These are phyloP conservation scores for Liquidambar formosana DNA, from an alignment of 164 flowering plant species.

Conservation along the genomic window DNA sequence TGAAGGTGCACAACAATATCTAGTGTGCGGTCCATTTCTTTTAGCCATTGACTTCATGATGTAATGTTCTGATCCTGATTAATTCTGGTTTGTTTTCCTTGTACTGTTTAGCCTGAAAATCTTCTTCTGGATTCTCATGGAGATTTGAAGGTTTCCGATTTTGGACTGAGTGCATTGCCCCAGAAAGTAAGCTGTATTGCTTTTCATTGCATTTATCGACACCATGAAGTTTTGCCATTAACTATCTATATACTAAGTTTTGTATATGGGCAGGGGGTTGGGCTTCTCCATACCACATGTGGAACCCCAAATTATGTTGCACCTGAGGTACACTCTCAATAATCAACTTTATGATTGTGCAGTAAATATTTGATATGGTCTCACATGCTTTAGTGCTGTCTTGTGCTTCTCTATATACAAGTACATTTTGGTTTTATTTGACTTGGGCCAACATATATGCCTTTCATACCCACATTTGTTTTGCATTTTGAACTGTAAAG, in stretches of 20 bases:
- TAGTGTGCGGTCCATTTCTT: not conserved
- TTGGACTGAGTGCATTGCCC: conserved; percentile 95
- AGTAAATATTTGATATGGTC: not conserved
- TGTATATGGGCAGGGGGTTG: conserved; percentile 66
- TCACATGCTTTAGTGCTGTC: conserved; percentile 2
- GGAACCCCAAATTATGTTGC: conserved; percentile 99
- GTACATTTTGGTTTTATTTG: not conserved
- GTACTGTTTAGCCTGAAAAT: conserved; percentile 80
- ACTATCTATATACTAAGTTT: not conserved
- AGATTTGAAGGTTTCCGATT: conserved; percentile 91
- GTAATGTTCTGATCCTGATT: not conserved
- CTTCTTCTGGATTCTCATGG: conserved; percentile 87
- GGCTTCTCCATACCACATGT: conserved; percentile 92
- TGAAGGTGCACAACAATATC: conserved; percentile 57
- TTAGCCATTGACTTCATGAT: not conserved
- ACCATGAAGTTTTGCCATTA: not conserved
- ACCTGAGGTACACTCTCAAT: conserved; percentile 71
- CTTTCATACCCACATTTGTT: not conserved
- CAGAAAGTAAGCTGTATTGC: conserved; percentile 54
- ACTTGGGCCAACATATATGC: not conserved
- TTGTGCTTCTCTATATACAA: not conserved
- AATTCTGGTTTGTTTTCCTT: conserved; percentile 5
- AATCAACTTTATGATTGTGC: not conserved
- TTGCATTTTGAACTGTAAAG: not conserved
- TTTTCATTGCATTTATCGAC: not conserved